Evolutionary conservation across 2,329 filamentous ascomycete species (phyloP).

Genomic region (Emmonsia crescens): DNA sequence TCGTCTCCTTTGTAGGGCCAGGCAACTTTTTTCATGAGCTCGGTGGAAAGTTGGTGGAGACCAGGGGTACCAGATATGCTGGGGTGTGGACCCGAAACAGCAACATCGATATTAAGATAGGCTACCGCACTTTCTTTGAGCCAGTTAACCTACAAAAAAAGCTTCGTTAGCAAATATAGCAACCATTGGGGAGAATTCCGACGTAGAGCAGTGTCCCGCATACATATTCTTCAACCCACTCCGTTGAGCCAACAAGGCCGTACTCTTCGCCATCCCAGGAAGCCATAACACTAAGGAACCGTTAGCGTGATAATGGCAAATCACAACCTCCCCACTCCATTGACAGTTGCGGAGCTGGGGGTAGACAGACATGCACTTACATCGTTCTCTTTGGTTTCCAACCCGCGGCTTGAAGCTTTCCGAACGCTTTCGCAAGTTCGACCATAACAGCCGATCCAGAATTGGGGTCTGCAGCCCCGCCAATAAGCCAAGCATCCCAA

Average conservation of each 20-base stretch:
- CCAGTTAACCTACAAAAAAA: conserved; percentile 28
- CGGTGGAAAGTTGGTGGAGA: conserved; percentile 26
- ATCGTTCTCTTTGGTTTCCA: conserved; percentile 45
- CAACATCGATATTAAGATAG: conserved; percentile 44
- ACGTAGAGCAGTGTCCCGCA: not conserved
- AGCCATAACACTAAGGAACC: conserved; percentile 16
- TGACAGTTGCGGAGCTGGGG: not conserved
- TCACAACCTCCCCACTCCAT: too few relatives aligned
- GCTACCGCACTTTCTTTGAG: conserved; percentile 34
- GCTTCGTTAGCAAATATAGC: conserved; percentile 1
- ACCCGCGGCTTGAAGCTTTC: conserved; percentile 36
- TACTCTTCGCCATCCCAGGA: conserved; percentile 31
- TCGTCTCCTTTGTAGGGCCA: conserved; percentile 28
- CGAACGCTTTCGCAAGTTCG: conserved; percentile 41
- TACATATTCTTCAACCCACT: conserved; percentile 41
- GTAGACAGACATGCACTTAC: conserved; percentile 12
- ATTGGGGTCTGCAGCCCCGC: conserved; percentile 44
- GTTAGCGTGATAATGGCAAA: conserved; percentile 1
- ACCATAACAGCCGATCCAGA: conserved; percentile 41
- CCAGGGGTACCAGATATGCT: conserved; percentile 31
- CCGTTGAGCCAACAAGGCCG: conserved; percentile 32
- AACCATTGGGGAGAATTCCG: not conserved
- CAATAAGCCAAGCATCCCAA: conserved; percentile 45
- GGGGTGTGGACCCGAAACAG: conserved; percentile 34
- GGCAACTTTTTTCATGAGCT: conserved; percentile 32